Base-by-base conservation (phyloP, 345 rosid genomes). In the Citrus unshiu region DNA sequence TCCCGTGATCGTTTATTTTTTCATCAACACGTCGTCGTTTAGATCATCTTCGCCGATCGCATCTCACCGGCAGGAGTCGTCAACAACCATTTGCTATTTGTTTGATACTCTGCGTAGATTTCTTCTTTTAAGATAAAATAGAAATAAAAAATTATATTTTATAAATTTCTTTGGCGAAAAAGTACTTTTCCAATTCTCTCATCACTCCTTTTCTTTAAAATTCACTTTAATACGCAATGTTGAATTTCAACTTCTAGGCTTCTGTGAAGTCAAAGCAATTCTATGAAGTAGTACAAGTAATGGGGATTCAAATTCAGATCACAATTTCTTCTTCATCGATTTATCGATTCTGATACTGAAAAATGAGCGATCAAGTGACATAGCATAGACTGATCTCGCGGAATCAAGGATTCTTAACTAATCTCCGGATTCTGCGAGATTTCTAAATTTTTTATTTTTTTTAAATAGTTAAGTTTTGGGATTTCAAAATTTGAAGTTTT, bases 371-470 rank as follows among this genome's bases (percentile, higher is more conserved):
- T 76, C 85, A 75, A 65, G 82, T 80, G 81, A 73, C 76, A 51
- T 83, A 83, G 76, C 57, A 35, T 46, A 58, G 49, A 40, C 43
- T 61, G 79, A 78, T 81, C 74, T 84, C 39, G 82, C 80, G 86
- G 86, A 81, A 80, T 80, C 84, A 65, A 81, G 37, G 83, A 74
- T 77, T 73, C 21, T 59, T 18, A 69, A 81, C 72, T 70, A 77
- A 86, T 86, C 88, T 84, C 81, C 85, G 72, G 77, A 35, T 77
- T 87, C 77, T 80, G 87, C 90, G 82, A 78, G 86, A 77, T 74
- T 63, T 18, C 7, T 19, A 3, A 34, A 7, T 60, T 39, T 35
- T 37, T 22, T 34, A 56, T 6, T 34, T 43, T 46, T 54, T 54
- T 54, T 54, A 54, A 54, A 2, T 19, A 34, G 14, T 9, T 18